Conservation (phyloP, 768 basidiomycete genomes). For the Lentinula sp. region DNA sequence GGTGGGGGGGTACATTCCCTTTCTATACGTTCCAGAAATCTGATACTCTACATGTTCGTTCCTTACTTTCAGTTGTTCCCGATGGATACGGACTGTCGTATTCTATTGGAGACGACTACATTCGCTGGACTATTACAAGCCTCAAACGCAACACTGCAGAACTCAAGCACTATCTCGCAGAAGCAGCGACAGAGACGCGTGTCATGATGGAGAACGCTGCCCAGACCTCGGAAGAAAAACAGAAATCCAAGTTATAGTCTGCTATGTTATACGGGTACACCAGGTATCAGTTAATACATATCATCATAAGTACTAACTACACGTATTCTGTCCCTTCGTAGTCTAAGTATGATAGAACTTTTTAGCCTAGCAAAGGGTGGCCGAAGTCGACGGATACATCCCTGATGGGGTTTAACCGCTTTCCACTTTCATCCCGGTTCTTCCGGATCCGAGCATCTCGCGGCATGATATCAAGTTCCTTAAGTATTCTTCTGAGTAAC, state of each 20-base stretch:
- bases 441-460: background rate
- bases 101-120: slow-evolving; percentile 75
- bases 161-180: slow-evolving; percentile 65
- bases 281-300: background rate
- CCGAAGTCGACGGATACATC: slow-evolving; percentile 4
- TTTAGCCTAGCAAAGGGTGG: background rate
- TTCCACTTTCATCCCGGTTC: background rate
- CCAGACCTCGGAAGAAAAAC: slow-evolving; percentile 21
- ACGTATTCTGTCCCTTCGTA: no score
- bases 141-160: slow-evolving; percentile 46
- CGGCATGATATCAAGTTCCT: background rate
- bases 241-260: slow-evolving; percentile 23
- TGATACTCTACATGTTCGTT: background rate
- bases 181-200: slow-evolving; percentile 75
- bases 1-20: slow-evolving; percentile 35
- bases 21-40: background rate
- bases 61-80: slow-evolving; percentile 55
- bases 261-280: no score
- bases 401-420: background rate
- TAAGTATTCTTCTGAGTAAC: no score
- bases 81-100: slow-evolving; percentile 93
- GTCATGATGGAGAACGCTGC: slow-evolving; percentile 66
- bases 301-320: background rate
- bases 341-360: no score
- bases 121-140: slow-evolving; percentile 91